These are phyloP conservation scores for Ustilago cynodontis DNA, from an alignment of 1,284 basidiomycete genomes.

Conservation along the genomic window DNA sequence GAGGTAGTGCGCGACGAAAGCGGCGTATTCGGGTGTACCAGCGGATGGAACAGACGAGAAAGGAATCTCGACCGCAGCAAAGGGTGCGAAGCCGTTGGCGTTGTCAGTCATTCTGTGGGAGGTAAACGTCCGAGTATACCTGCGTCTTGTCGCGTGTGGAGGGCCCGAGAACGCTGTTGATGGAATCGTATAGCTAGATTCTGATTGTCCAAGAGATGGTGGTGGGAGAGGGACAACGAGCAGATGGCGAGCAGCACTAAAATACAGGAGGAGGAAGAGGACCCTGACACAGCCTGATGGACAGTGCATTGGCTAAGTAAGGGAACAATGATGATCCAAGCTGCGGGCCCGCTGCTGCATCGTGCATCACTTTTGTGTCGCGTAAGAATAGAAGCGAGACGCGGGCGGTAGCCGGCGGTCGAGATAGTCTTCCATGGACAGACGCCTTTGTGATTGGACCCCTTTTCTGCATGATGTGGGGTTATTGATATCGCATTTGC, in stretches of 20 bases:
- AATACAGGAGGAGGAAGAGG: too few relatives aligned
- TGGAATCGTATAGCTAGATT: too few relatives aligned
- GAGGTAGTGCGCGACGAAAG: slow-evolving; percentile 38
- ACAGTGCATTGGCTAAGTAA: too few relatives aligned
- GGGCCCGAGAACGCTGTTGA: not conserved
- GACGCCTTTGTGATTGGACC: not conserved
- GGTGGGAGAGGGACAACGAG: too few relatives aligned
- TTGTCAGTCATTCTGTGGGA: not conserved
- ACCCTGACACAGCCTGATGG: slow-evolving; percentile 1
- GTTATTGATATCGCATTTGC: not conserved
- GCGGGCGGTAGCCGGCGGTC: not conserved
- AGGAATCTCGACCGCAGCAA: slow-evolving; percentile 33
- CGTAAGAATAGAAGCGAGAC: not conserved
- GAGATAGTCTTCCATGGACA: not conserved
- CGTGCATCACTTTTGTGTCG: not conserved
- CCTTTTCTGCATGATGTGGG: not conserved
- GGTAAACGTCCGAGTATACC: not conserved
- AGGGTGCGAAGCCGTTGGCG: slow-evolving; percentile 13
- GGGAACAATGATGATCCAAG: not conserved
- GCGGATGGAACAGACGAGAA: slow-evolving; percentile 40
- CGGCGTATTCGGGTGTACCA: slow-evolving; percentile 42
- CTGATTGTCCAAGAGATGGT: too few relatives aligned
- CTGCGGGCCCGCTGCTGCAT: too few relatives aligned
- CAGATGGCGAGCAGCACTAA: too few relatives aligned
- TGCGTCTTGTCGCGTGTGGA: not conserved